Percentiles rank a stretch among this genome's conserved stretches.
phyloP scores from a whole-genome alignment of 2,329 filamentous ascomycete genomes.

The Exophiala lecanii-corni region DNA sequence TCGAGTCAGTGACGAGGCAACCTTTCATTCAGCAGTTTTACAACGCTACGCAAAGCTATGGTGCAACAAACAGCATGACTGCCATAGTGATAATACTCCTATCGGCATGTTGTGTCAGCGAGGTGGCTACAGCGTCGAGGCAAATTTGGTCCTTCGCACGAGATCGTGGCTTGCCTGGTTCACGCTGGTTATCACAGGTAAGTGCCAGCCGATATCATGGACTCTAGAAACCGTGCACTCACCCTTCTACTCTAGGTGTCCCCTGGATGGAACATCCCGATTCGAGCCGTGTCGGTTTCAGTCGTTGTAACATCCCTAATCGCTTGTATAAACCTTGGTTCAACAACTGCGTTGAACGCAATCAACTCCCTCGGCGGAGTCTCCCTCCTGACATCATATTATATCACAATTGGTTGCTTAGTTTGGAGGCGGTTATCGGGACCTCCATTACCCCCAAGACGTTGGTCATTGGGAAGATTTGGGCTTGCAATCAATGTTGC shows the following conservation, averaged over 20 bases:
- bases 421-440: constrained; percentile 39
- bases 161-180: constrained; percentile 35
- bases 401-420: constrained; percentile 45
- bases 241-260: constrained; percentile 4
- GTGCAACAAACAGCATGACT: constrained; percentile 44
- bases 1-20: constrained; percentile 40
- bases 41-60: constrained; percentile 40
- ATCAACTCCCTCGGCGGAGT: constrained; percentile 36
- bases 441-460: constrained; percentile 39
- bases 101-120: constrained; percentile 47
- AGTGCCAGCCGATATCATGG: not conserved
- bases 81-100: constrained; percentile 40
- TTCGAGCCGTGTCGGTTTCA: constrained; percentile 33
- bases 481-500: constrained; percentile 33
- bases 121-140: constrained; percentile 55
- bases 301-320: constrained; percentile 41
- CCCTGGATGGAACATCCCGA: constrained; percentile 36
- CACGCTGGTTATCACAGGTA: constrained; percentile 5
- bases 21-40: constrained; percentile 49
- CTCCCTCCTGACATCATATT: constrained; percentile 34
- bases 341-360: constrained; percentile 37
- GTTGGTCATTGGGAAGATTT: constrained; percentile 35
- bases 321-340: constrained; percentile 32
- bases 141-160: constrained; percentile 54
- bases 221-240: not conserved